Conservation (phyloP, 495 filamentous ascomycete species). For the Xylaria castorea region DNA sequence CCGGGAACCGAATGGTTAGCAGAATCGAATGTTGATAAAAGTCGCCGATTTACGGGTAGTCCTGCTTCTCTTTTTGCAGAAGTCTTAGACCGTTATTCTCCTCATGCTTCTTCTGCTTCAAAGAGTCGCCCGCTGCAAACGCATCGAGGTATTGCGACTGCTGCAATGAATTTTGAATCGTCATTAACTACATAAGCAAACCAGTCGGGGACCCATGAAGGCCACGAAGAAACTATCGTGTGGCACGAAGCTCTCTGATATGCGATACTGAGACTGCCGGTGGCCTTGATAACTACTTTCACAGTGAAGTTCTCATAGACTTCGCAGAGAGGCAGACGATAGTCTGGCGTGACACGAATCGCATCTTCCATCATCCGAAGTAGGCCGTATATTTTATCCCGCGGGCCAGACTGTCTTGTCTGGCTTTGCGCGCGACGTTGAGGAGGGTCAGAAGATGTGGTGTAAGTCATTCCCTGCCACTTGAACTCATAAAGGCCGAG, state of each 20-base stretch:
- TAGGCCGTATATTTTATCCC: constrained; percentile 6
- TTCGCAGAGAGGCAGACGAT: not conserved
- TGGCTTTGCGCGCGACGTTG: not conserved
- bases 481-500: not conserved
- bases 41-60: too few species aligned
- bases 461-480: not conserved
- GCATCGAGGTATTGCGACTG: not conserved
- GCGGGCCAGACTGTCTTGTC: not conserved
- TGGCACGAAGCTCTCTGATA: not conserved
- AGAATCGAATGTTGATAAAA: too few species aligned
- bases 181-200: not conserved
- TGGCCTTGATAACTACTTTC: constrained; percentile 1
- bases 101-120: not conserved
- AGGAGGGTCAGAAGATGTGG: not conserved
- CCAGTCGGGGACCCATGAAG: constrained; percentile 7
- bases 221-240: not conserved
- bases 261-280: constrained; percentile 7
- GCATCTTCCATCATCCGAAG: not conserved
- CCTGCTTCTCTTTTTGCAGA: too few species aligned
- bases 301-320: constrained; percentile 3
- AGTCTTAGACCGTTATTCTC: too few species aligned
- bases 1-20: too few species aligned
- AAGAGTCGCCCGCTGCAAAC: not conserved
- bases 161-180: not conserved
- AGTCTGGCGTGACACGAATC: constrained; percentile 6